Percentiles rank a stretch among this genome's conserved stretches.
Conservation (phyloP, 192 early-diverging fungal species). For the Backusella parvicylindrica region DNA sequence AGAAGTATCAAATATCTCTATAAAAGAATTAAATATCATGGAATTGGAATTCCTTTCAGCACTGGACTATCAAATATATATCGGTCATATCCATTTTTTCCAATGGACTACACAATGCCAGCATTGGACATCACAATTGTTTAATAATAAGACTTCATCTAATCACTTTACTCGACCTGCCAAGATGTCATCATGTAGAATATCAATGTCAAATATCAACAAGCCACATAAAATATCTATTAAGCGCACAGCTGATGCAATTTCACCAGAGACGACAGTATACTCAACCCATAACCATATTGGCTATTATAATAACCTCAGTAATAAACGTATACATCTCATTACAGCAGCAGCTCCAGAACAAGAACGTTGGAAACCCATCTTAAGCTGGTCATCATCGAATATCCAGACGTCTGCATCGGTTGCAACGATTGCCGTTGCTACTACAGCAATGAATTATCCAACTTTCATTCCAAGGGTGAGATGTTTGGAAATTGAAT, state of each 20-base stretch:
- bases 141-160: neutral
- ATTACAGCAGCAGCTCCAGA: neutral
- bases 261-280: neutral
- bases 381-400: conserved; percentile 29
- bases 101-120: conserved; percentile 52
- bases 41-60: conserved; percentile 83
- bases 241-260: neutral
- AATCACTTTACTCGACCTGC: neutral
- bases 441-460: conserved; percentile 1
- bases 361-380: conserved; percentile 7
- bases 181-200: neutral
- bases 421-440: neutral
- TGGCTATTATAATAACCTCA: neutral
- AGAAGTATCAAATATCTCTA: conserved; percentile 74
- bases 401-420: neutral
- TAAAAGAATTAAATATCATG: conserved; percentile 80
- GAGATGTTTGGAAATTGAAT: conserved; percentile 3
- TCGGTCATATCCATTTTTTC: conserved; percentile 66
- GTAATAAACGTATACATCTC: neutral
- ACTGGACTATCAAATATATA: conserved; percentile 70
- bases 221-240: neutral
- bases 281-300: neutral
- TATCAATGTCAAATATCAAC: neutral
- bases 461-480: conserved; percentile 13
- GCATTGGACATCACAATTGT: conserved; percentile 16